These are phyloP conservation scores for Colletotrichum abscissum DNA, from an alignment of 2,329 filamentous ascomycete species.

Conservation along the genomic window DNA sequence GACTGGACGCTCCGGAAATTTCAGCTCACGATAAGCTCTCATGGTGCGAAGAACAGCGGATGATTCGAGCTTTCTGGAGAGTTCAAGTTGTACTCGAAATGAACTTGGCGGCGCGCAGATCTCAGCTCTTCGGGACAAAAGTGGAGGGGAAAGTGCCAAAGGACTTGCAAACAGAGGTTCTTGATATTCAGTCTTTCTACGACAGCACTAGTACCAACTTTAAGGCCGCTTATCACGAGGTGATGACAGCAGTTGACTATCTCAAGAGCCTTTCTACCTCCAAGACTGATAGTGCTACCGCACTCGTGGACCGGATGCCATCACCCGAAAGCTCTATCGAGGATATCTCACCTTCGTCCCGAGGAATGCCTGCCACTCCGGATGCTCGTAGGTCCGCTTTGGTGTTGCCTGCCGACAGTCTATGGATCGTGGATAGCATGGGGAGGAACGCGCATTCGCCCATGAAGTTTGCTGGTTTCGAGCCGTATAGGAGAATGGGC, in stretches of 20 bases:
- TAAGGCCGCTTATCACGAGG: constrained; percentile 23
- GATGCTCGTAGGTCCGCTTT: background rate
- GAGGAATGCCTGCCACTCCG: background rate
- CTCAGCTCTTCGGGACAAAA: background rate
- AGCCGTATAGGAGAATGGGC: constrained; percentile 16
- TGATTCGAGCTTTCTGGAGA: constrained; percentile 23
- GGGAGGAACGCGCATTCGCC: constrained; percentile 22
- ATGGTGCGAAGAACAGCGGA: constrained; percentile 26
- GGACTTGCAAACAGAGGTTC: background rate
- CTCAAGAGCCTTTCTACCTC: background rate
- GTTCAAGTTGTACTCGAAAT: constrained; percentile 23
- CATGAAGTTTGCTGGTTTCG: constrained; percentile 28
- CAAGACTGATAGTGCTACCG: no score
- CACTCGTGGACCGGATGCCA: background rate
- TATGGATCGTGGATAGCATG: constrained; percentile 33
- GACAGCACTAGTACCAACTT: constrained; percentile 27
- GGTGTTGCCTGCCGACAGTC: constrained; percentile 18
- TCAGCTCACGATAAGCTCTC: background rate
- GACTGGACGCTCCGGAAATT: background rate
- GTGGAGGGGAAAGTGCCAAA: no score
- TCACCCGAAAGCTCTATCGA: no score
- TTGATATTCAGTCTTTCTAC: constrained; percentile 7
- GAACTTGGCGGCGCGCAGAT: background rate
- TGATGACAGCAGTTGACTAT: constrained; percentile 23
- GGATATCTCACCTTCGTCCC: background rate